These are phyloP conservation scores for Candida coquimbonensis DNA, from an alignment of 805 yeast genomes.

Conservation along the genomic window DNA sequence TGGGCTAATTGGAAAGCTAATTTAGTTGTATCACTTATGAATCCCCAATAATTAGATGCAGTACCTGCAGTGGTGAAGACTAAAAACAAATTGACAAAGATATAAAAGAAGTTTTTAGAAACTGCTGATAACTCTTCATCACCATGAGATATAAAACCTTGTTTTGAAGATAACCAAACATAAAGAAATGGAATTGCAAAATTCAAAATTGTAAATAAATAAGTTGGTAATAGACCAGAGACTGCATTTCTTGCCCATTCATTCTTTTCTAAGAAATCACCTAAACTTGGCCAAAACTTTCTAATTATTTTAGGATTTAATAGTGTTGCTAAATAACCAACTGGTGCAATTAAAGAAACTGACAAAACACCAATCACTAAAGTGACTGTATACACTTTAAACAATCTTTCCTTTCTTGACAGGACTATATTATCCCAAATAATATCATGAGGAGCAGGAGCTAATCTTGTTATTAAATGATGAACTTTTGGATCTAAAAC, in stretches of 20 bases:
- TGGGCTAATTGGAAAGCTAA: constrained; percentile 83
- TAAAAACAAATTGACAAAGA: constrained; percentile 86
- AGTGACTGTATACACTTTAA: constrained; percentile 60
- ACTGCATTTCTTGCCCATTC: constrained; percentile 73
- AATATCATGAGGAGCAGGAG: constrained; percentile 95
- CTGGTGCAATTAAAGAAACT: constrained; percentile 73
- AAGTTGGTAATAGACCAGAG: constrained; percentile 87
- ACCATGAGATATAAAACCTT: constrained; percentile 86
- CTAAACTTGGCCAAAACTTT: constrained; percentile 78
- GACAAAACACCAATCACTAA: constrained; percentile 61
- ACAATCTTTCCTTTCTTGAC: constrained; percentile 62
- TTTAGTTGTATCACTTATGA: constrained; percentile 81
- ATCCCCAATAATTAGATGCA: constrained; percentile 72
- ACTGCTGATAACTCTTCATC: constrained; percentile 89
- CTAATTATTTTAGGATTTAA: constrained; percentile 72
- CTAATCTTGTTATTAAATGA: constrained; percentile 71
- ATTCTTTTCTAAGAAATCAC: constrained; percentile 53
- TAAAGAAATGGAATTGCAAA: constrained; percentile 79
- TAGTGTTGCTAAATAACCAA: constrained; percentile 76
- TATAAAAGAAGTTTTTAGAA: constrained; percentile 88
- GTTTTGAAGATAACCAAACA: constrained; percentile 73
- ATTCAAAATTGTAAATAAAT: constrained; percentile 80
- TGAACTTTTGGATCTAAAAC: constrained; percentile 86
- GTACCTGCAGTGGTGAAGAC: constrained; percentile 94
- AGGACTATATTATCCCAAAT: constrained; percentile 88